phyloP scores from a whole-genome alignment of 2,329 filamentous ascomycete species.

The Cladophialophora yegresii region DNA sequence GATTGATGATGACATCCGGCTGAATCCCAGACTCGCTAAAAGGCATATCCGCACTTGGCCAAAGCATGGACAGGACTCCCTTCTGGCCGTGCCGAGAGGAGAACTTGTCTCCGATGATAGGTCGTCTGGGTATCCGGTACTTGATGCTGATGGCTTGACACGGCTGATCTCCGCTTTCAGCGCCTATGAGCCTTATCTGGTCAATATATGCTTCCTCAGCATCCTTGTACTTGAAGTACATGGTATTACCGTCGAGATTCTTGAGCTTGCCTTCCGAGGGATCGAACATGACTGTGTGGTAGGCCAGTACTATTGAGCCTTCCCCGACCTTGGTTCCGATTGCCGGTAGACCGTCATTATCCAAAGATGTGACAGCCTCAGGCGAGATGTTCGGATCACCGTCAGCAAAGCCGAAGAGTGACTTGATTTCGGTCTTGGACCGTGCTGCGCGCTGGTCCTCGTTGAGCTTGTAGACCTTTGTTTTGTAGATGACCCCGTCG shows the following conservation, averaged over 20 bases:
- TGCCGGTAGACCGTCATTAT: constrained; percentile 82
- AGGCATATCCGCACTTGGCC: constrained; percentile 90
- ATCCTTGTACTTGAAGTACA: constrained; percentile 94
- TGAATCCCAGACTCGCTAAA: constrained; percentile 96
- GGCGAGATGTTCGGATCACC: constrained; percentile 58
- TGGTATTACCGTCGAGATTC: constrained; percentile 82
- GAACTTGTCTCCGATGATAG: constrained; percentile 97
- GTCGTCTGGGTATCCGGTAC: constrained; percentile 83
- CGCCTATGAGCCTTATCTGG: constrained; percentile 86
- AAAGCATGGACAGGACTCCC: constrained; percentile 94
- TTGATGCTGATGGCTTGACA: constrained; percentile 90
- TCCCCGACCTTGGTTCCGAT: constrained; percentile 76
- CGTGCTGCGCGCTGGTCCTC: constrained; percentile 67
- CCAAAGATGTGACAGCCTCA: constrained; percentile 70
- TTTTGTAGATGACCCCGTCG: constrained; percentile 96
- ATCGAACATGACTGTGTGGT: constrained; percentile 82
- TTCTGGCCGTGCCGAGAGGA: constrained; percentile 98
- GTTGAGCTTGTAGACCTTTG: constrained; percentile 85
- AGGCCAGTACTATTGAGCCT: constrained; percentile 84
- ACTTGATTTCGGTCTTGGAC: constrained; percentile 68
- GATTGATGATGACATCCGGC: constrained; percentile 98
- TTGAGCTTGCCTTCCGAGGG: constrained; percentile 69
- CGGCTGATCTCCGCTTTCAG: constrained; percentile 78
- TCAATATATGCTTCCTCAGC: constrained; percentile 84
- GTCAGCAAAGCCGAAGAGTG: constrained; percentile 86